Base-by-base conservation (phyloP, 2,329 filamentous ascomycete genomes). In the Alternaria brassicicola region DNA sequence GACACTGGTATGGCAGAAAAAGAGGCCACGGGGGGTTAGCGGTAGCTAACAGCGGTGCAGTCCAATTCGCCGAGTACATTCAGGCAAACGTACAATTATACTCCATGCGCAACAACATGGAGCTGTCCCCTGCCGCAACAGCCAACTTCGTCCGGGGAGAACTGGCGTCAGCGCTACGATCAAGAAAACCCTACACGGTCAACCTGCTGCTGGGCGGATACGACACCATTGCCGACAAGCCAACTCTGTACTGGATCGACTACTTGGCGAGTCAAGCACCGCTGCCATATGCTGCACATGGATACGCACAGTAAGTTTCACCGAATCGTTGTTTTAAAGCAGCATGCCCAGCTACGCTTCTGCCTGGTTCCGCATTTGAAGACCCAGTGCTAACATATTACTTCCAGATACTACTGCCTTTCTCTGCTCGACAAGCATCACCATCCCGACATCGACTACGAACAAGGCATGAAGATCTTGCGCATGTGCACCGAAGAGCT, bases 31-130 rank as follows among this genome's bases (percentile, higher is more conserved):
- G 19, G 2, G 26, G 7, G 19, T 17, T 23, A 25, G 25, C 10
- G 23, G 57, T 60, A 17, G 35, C 64, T 63, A 41, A 65, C 57
- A 5, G 8, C 31, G 15, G 33, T 33, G 43, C 76, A 97, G 93
- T 98, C 63, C 94, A 99, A 89, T 99, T 99, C 79, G 92, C 96
- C 78, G 95, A 99, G 83, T 99, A 94, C 83, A 96, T 99, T 79
- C 93, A 98, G 86, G 93, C 94, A 78, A 99, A 99, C 80, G 89
- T 95, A 64, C 92, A 97, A 81, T 90, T 99, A 76, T 99, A 99
- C 83, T 93, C 91, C 68, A 99, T 98, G 93, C 92, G 96, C 76
- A 98, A 98, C 79, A 91, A 93, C 80, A 90, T 90, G 76, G 92
- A 97, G 74, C 88, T 99, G 61, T 92, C 92, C 42, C 94, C 95